Percentiles rank a stretch among this genome's conserved stretches.
These are phyloP conservation scores for Boletus reticuloceps DNA, from an alignment of 768 basidiomycete species.

Conservation along the genomic window DNA sequence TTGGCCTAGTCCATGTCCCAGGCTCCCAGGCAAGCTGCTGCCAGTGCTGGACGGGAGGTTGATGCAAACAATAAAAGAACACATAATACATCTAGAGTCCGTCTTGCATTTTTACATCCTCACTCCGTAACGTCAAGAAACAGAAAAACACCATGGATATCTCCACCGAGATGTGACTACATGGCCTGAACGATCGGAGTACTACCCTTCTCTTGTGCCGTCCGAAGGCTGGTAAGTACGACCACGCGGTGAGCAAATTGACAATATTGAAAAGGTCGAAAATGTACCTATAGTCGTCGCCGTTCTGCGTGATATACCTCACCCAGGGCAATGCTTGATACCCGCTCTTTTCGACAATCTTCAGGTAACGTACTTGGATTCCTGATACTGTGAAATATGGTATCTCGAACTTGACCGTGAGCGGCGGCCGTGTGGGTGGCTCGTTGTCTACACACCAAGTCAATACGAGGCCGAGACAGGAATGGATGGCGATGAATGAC, in stretches of 20 bases:
- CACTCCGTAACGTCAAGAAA: no score
- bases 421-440: slow-evolving; percentile 75
- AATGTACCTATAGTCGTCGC: slow-evolving; percentile 82
- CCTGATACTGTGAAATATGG: slow-evolving; percentile 98
- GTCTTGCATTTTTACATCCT: no score
- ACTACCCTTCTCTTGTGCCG: slow-evolving; percentile 72
- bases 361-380: slow-evolving; percentile 96
- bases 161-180: background rate
- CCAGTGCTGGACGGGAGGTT: no score
- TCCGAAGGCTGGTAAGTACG: slow-evolving; percentile 47
- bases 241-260: background rate
- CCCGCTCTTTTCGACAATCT: slow-evolving; percentile 98
- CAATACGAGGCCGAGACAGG: background rate
- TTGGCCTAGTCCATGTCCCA: no score
- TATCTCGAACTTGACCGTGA: slow-evolving; percentile 97
- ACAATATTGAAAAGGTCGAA: background rate
- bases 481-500: slow-evolving; percentile 27
- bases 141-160: no score
- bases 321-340: slow-evolving; percentile 98
- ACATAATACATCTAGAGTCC: no score
- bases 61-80: no score
- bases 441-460: slow-evolving; percentile 60
- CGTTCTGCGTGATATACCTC: slow-evolving; percentile 88
- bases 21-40: no score
- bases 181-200: slow-evolving; percentile 48